A percentile compares a stretch with the other conserved stretches of the same genome.
These are phyloP conservation scores for Coix lacrymajobi DNA, from an alignment of 176 grass and related monocot genomes.

Conservation along the genomic window DNA sequence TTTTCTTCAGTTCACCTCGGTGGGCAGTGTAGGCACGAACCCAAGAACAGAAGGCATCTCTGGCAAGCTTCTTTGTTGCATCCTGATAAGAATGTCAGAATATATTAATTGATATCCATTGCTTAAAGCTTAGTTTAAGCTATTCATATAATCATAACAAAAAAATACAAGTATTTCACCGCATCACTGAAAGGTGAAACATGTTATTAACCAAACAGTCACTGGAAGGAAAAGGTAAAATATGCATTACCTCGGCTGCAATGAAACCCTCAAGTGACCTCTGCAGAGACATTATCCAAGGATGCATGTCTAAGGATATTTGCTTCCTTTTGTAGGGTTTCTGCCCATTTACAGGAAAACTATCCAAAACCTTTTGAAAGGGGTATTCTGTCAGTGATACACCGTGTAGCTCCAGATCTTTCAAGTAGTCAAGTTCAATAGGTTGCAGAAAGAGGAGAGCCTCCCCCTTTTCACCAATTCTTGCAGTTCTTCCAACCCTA, in stretches of 20 bases:
- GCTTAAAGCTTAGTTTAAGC: background rate
- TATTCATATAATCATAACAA: background rate
- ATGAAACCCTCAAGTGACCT: conserved; percentile 71
- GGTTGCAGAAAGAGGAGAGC: conserved; percentile 92
- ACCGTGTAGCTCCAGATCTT: conserved; percentile 76
- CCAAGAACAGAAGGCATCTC: conserved; percentile 90
- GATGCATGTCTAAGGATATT: conserved; percentile 82
- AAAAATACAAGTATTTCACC: background rate
- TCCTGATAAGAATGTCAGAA: conserved; percentile 19
- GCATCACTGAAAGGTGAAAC: background rate
- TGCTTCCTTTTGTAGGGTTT: conserved; percentile 57
- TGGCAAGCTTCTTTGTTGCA: conserved; percentile 61
- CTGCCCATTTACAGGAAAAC: conserved; percentile 50
- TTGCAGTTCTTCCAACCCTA: conserved; percentile 96
- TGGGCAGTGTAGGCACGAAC: conserved; percentile 87
- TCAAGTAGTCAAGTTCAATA: conserved; percentile 84
- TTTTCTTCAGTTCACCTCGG: conserved; percentile 85
- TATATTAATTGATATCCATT: background rate
- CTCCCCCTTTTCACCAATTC: conserved; percentile 87
- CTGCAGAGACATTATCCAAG: conserved; percentile 85
- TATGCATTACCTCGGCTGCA: conserved; percentile 47
- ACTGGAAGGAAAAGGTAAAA: background rate
- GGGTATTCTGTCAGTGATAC: conserved; percentile 76
- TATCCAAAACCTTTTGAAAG: conserved; percentile 75
- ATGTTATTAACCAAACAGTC: background rate